phyloP scores from a whole-genome alignment of 257 asterid species.

The Solanum tarapatanum region DNA sequence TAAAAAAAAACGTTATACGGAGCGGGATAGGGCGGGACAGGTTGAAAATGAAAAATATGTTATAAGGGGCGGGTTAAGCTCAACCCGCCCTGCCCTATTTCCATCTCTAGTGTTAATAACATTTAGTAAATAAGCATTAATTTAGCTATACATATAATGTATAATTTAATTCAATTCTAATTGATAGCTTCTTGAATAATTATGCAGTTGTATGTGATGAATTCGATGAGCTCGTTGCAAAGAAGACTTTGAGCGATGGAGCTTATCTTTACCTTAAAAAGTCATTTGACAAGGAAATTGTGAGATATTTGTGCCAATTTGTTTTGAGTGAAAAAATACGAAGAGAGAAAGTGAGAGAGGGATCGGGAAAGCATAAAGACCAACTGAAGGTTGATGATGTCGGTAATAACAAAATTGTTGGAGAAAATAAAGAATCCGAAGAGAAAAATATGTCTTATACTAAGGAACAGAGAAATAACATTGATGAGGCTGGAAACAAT shows the following conservation, averaged over 20 bases:
- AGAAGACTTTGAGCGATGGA: neutral
- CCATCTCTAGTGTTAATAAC: neutral
- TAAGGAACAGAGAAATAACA: too few species aligned
- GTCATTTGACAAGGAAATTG: neutral
- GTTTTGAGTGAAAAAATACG: neutral
- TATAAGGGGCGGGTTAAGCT: too few species aligned
- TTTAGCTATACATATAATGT: neutral
- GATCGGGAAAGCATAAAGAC: neutral
- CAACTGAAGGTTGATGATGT: neutral
- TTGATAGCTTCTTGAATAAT: neutral
- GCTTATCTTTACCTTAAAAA: neutral
- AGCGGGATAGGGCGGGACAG: too few species aligned
- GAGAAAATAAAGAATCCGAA: neutral
- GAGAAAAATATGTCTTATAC: neutral
- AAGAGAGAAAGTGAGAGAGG: neutral
- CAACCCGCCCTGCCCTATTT: too few species aligned
- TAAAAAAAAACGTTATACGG: too few species aligned
- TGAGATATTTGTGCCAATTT: neutral
- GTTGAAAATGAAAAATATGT: too few species aligned
- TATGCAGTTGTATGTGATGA: neutral
- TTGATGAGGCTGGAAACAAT: neutral
- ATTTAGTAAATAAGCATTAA: neutral
- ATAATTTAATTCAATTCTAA: neutral
- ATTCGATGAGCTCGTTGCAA: neutral
- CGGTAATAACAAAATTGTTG: neutral